Evolutionary conservation across 2,329 filamentous ascomycete genomes (phyloP).

Genomic region (Calonectria hongkongensis): DNA sequence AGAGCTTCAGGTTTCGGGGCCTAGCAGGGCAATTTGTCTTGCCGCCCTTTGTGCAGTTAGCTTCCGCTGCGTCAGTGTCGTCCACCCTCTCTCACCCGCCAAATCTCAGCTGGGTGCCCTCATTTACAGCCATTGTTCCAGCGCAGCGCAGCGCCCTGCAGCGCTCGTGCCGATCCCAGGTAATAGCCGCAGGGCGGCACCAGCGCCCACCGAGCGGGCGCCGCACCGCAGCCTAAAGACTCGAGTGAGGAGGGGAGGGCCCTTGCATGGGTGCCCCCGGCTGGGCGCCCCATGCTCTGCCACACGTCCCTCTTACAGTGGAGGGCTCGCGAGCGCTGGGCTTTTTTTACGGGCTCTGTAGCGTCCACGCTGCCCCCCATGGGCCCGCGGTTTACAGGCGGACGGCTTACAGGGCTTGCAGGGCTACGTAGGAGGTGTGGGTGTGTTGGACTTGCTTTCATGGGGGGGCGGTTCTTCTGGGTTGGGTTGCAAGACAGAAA

Average conservation of each 20-base stretch:
- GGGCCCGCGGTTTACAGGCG: slow-evolving; percentile 28
- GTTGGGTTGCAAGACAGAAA: slow-evolving; percentile 40
- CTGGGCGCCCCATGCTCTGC: slow-evolving; percentile 31
- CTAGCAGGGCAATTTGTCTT: slow-evolving; percentile 12
- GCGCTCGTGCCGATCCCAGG: slow-evolving; percentile 31
- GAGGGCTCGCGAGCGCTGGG: slow-evolving; percentile 34
- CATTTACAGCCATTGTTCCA: slow-evolving; percentile 17
- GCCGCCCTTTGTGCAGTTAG: slow-evolving; percentile 15
- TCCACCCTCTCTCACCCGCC: background rate
- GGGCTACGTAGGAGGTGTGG: slow-evolving; percentile 37
- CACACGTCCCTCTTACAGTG: slow-evolving; percentile 42
- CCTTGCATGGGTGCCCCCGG: slow-evolving; percentile 41
- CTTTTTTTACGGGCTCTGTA: slow-evolving; percentile 33
- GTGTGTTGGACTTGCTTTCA: slow-evolving; percentile 25
- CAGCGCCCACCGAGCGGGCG: slow-evolving; percentile 29
- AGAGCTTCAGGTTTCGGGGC: slow-evolving; percentile 13
- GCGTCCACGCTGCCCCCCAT: slow-evolving; percentile 30
- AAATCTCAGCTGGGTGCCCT: background rate
- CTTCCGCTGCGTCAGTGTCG: slow-evolving; percentile 13
- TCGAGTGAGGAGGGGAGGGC: slow-evolving; percentile 27
- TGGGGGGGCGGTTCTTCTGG: slow-evolving; percentile 14
- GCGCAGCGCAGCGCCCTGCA: slow-evolving; percentile 35
- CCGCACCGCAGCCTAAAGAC: slow-evolving; percentile 18
- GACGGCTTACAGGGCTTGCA: slow-evolving; percentile 41
- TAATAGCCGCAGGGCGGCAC: slow-evolving; percentile 25